Evolutionary conservation across 257 asterid genomes (phyloP), one percentile per base, ranked within the genome.

Genomic region (Euphrasia confusa): DNA sequence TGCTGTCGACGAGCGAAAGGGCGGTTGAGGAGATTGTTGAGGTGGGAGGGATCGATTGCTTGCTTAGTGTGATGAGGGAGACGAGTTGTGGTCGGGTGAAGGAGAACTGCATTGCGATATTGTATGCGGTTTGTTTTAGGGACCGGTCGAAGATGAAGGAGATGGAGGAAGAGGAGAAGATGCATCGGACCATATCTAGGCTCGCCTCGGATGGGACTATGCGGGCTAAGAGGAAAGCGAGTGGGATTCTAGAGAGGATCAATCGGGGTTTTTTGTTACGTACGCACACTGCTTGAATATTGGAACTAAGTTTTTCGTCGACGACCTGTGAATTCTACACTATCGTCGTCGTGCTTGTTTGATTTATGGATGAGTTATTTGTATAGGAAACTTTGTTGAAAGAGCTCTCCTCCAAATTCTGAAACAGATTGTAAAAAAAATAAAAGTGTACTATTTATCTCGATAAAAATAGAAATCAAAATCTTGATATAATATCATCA

Each of bases 211-310:
- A 88, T 58, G 98, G 98, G 35, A 86, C 90, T n/a, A 79, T 96
- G 2, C 73, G 99, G 61, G 96, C 99, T 5, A 84, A 79, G 81
- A 82, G 98, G 65, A 91, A 88, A 80, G 96, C 96, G 2, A 70
- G 71, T 44, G 78, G 78, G 74, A 80, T 91, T 59, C 96, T 91
- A 2, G 95, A 84, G 63, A 81, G 92, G 68, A 75, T 91, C 54
- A 83, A 77, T 21, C 60, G 88, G 72, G 66, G 5, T 60, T 60
- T 67, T 68, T 76, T 63, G 73, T 74, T 32, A 81, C 83, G 18
- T 32, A 81, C 83, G 18, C 84, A 89, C 52, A 89, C 99, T 7
- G 83, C 97, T 6, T 89, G 58, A 53, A 21, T 21, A 21, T 48
- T 15, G 26, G 2, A 17, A n/a, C 10, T 48, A 63, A 37, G 17